Evolutionary conservation across 331 rosid genomes (phyloP).

Genomic region (Acacia pycnantha): DNA sequence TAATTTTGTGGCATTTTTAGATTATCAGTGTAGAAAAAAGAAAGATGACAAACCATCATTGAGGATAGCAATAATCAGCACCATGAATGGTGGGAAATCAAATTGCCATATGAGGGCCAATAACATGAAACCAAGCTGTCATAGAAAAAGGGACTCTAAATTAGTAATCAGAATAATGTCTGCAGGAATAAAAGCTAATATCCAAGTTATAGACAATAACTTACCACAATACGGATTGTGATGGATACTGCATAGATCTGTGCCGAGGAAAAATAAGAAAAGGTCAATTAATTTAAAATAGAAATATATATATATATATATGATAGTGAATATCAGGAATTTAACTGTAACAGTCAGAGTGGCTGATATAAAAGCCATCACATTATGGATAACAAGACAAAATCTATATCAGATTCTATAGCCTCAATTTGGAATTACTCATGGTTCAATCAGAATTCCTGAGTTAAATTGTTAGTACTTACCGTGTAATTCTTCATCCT

Average conservation of each 20-base stretch:
- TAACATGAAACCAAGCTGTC: constrained; percentile 91
- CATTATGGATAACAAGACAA: too few species aligned
- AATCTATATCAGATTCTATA: too few species aligned
- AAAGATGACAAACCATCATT: constrained; percentile 66
- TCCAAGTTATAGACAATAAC: constrained; percentile 9
- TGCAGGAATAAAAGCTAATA: constrained; percentile 14
- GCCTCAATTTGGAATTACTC: not conserved
- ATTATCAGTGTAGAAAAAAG: not conserved
- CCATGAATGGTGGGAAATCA: constrained; percentile 97
- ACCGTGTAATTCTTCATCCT: constrained; percentile 92
- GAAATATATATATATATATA: not conserved
- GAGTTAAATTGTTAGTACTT: not conserved
- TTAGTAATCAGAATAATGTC: constrained; percentile 17
- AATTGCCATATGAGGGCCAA: constrained; percentile 88
- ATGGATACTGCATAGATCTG: constrained; percentile 96
- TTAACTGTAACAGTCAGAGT: not conserved
- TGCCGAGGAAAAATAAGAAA: constrained; percentile 13
- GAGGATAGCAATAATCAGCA: constrained; percentile 85
- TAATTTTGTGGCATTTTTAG: not conserved
- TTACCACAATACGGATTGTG: constrained; percentile 92
- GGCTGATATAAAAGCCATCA: not conserved
- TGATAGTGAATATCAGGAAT: not conserved
- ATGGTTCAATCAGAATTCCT: not conserved
- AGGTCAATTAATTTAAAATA: not conserved
- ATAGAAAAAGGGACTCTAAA: constrained; percentile 22